phyloP scores from a whole-genome alignment of 345 rosid genomes.

The Dovyalis caffra region DNA sequence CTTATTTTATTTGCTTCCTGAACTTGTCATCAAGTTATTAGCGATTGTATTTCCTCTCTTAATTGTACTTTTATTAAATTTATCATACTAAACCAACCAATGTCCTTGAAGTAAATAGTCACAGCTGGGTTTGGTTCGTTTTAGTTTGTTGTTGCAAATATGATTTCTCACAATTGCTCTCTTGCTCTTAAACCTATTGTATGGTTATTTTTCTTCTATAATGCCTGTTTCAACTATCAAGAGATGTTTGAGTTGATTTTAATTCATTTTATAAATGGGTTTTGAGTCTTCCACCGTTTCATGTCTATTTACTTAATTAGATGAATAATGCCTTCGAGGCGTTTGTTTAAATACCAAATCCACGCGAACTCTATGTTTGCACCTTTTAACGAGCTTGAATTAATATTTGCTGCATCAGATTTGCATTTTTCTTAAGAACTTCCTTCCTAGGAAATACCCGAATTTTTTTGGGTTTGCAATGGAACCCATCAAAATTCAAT shows the following conservation, averaged over 20 bases:
- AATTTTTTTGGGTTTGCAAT: background rate
- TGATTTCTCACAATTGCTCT: background rate
- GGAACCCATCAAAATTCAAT: background rate
- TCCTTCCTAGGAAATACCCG: background rate
- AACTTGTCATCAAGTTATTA: background rate
- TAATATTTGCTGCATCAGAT: background rate
- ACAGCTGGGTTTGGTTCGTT: conserved; percentile 7
- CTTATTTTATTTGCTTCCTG: background rate
- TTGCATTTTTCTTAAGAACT: background rate
- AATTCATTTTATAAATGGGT: background rate
- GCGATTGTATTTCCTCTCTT: background rate
- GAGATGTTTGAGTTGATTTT: background rate
- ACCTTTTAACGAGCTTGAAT: background rate
- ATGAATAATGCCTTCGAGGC: conserved; percentile 7
- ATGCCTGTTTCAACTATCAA: background rate
- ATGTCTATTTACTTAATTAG: background rate
- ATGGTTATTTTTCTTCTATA: background rate
- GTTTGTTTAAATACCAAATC: conserved; percentile 28
- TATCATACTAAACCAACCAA: background rate
- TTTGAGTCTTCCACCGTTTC: background rate
- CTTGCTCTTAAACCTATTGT: background rate
- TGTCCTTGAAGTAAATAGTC: background rate
- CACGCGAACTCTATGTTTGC: background rate
- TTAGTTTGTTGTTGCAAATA: background rate
- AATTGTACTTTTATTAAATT: background rate